Base-by-base conservation (phyloP, 768 basidiomycete species). In the Lactarius hatsudake region DNA sequence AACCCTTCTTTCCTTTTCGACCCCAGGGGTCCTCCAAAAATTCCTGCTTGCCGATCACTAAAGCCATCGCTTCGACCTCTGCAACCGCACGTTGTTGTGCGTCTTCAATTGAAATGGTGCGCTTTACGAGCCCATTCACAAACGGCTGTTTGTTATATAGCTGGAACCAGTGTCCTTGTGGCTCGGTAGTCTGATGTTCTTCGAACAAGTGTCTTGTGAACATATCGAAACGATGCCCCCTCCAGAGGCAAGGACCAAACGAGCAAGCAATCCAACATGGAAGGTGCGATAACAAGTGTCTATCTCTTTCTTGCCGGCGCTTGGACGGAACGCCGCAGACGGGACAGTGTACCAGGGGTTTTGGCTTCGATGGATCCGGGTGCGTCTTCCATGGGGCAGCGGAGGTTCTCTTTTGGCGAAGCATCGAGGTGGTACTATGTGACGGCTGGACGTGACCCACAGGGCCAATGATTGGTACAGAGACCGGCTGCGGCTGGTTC, bases 121-220 rank as follows among this genome's bases (percentile, higher is more conserved):
- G 7, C 2, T 26, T 9, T 42, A 34, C 8, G 9, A 67, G 43
- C 17, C 9, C 17, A 3, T 28, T n/a, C 17, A 59, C 61, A 2
- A 67, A 23, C 26, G 57, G 62, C 6, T 9, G n/a, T 36, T 61
- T 48, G 13, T 68, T 6, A 53, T 64, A 68, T 23, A 64, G 45
- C 3, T 1, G 17, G 26, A 12, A 18, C 5, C 23, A 2, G 0
- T 5, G 0, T 5, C 43, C 54, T 43, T 38, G 42, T 5, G 4
- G 20, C 15, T 18, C 59, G 32, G 3, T 60, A 42, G 53, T 53
- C 30, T 30, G 53, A 53, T 64, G 67, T 6, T n/a, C 36, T 0
- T 5, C 12, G 4, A 3, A 10, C 20, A 17, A n/a, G 26, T 68
- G 67, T 10, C 18, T 55, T 12, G 5, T 38, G 9, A 68, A 30